phyloP scores from a whole-genome alignment of 352 stramenopile species.

The Pythium dissotocum region DNA sequence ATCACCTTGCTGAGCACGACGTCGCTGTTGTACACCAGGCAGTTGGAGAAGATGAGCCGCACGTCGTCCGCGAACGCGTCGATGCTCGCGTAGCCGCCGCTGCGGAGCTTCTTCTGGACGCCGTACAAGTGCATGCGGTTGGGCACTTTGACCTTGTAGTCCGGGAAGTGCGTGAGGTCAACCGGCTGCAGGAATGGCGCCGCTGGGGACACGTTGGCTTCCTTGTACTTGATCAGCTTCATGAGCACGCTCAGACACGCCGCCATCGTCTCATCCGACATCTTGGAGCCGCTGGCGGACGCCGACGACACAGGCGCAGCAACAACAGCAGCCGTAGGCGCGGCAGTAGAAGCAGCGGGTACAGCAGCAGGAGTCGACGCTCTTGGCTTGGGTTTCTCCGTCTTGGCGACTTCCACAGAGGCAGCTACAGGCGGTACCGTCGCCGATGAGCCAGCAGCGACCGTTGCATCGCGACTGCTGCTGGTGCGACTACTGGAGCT shows the following conservation, averaged over 20 bases:
- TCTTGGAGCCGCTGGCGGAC: slow-evolving; percentile 33
- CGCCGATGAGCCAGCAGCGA: not conserved
- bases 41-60: slow-evolving; percentile 87
- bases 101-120: slow-evolving; percentile 83
- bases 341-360: not conserved
- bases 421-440: not conserved
- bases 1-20: slow-evolving; percentile 84
- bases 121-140: slow-evolving; percentile 86
- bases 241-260: slow-evolving; percentile 68
- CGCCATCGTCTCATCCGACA: slow-evolving; percentile 54
- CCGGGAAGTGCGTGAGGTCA: slow-evolving; percentile 78
- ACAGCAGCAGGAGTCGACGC: not conserved
- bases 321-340: not conserved
- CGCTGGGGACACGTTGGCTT: slow-evolving; percentile 65
- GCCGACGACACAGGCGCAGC: not conserved
- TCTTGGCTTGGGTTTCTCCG: not conserved
- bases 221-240: slow-evolving; percentile 88
- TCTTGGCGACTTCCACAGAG: not conserved
- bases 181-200: slow-evolving; percentile 82
- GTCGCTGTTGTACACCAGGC: slow-evolving; percentile 87
- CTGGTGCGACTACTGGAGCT: slow-evolving; percentile 8
- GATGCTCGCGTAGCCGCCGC: slow-evolving; percentile 60
- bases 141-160: slow-evolving; percentile 85
- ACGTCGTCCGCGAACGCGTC: slow-evolving; percentile 78
- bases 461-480: not conserved